These are phyloP conservation scores for Capsella bursapastoris DNA, from an alignment of 345 rosid genomes.

Conservation along the genomic window DNA sequence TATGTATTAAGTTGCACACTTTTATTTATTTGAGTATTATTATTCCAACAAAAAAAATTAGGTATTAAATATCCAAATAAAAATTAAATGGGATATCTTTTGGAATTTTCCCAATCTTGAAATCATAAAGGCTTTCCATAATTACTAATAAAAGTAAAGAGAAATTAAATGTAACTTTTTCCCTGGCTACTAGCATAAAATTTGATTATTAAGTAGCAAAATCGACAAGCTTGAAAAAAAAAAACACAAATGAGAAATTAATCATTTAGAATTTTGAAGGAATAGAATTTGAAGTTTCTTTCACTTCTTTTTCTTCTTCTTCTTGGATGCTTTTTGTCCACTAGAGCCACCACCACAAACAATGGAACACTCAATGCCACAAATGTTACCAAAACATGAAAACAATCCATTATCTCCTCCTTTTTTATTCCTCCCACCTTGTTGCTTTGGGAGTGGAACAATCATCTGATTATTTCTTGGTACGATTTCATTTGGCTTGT, in stretches of 20 bases:
- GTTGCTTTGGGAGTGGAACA: conserved; percentile 39
- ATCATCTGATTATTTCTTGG: conserved; percentile 35
- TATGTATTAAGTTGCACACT: too few species aligned
- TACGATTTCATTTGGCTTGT: conserved; percentile 39
- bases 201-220: conserved; percentile 26
- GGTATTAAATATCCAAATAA: too few species aligned
- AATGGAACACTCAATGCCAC: conserved; percentile 75
- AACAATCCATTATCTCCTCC: conserved; percentile 52
- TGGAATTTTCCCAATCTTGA: neutral
- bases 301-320: conserved; percentile 33
- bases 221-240: conserved; percentile 36
- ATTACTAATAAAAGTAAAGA: conserved; percentile 2
- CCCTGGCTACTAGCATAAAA: conserved; percentile 25
- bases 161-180: neutral
- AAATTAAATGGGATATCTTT: too few species aligned
- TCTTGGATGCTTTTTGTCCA: conserved; percentile 32
- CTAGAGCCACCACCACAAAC: conserved; percentile 65
- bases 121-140: neutral
- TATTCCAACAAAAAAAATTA: too few species aligned
- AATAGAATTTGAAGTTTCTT: conserved; percentile 5
- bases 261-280: neutral
- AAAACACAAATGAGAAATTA: conserved; percentile 25
- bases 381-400: conserved; percentile 72
- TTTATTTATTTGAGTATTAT: too few species aligned
- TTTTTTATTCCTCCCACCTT: conserved; percentile 33